Base-by-base conservation (phyloP, 2,329 filamentous ascomycete species). In the Diaporthe citrichinensis region DNA sequence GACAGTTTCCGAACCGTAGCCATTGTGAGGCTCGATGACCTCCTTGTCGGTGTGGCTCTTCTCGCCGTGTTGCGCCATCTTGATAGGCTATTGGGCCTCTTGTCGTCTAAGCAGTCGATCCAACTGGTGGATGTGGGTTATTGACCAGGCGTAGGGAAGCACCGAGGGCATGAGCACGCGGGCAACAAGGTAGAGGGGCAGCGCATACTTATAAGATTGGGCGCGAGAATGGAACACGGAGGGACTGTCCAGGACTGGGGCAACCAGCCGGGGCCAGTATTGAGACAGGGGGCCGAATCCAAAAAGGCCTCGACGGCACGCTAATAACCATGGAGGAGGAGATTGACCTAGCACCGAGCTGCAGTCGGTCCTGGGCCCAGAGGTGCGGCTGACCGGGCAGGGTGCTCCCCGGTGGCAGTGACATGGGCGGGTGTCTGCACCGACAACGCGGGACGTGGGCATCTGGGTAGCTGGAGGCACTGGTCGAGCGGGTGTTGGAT, bases 1-100 rank as follows among this genome's bases (percentile, higher is more conserved):
- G 49, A 72, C 76, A 34, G 77, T 73, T 28, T 77, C 73, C 44
- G 71, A 51, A 58, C 58, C 73, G 75, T 79, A 76, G 71, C 39
- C 78, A 77, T 71, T 76, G 59, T 75, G 73, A 59, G 68, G 61
- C 72, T 68, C 76, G 69, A 72, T 53, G 34, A 76, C 62, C 76
- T 76, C 79, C 76, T 81, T 81, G 53, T 72, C 73, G n/a, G 74
- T 74, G 3, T 17, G 49, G 36, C 80, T 53, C 77, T 82, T 82
- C 79, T 76, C 76, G 28, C 58, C 58, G 58, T 67, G 75, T 71
- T 81, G 79, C 65, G 80, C 80, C 79, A 82, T 82, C 10, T 62
- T 80, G 68, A 3, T 49, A n/a, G 59, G 59, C 25, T 58, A 49
- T 65, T 53, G 67, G 67, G 53, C 58, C 67, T 46, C n/a, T 41